A percentile compares a stretch with the other conserved stretches of the same genome.
Conservation (phyloP, 306 rosid species). For the Morella rubra region DNA sequence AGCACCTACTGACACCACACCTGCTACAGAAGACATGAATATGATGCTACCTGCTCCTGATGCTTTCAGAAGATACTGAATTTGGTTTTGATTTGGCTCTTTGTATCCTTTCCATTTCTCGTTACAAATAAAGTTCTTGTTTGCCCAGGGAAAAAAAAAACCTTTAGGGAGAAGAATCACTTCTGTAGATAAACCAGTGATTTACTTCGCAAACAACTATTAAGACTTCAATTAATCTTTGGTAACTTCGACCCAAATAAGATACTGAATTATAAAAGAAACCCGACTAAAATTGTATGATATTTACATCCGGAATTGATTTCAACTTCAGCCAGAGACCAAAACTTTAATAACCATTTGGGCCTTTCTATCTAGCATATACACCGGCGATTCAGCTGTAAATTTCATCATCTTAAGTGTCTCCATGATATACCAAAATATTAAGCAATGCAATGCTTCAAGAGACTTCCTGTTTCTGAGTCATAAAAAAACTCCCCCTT, state of each 20-base stretch:
- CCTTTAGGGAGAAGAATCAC: no score
- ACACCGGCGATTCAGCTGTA: not conserved
- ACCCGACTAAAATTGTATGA: not conserved
- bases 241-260: not conserved
- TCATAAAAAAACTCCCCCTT: not conserved
- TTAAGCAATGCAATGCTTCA: not conserved
- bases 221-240: not conserved
- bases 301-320: not conserved
- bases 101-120: no score
- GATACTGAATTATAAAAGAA: not conserved
- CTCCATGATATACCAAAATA: slow-evolving; percentile 17
- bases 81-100: no score
- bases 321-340: not conserved
- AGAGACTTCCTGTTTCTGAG: not conserved
- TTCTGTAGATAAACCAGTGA: no score
- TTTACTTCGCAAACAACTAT: no score
- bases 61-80: not conserved
- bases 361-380: not conserved
- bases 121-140: no score
- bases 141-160: no score
- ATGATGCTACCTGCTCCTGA: slow-evolving; percentile 30
- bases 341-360: not conserved
- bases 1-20: slow-evolving; percentile 32
- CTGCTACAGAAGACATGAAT: slow-evolving; percentile 36
- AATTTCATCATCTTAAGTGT: not conserved